Percentiles rank a stretch among this genome's conserved stretches.
Evolutionary conservation across 2,329 filamentous ascomycete genomes (phyloP).

Genomic region (Trichoderma hamatum): DNA sequence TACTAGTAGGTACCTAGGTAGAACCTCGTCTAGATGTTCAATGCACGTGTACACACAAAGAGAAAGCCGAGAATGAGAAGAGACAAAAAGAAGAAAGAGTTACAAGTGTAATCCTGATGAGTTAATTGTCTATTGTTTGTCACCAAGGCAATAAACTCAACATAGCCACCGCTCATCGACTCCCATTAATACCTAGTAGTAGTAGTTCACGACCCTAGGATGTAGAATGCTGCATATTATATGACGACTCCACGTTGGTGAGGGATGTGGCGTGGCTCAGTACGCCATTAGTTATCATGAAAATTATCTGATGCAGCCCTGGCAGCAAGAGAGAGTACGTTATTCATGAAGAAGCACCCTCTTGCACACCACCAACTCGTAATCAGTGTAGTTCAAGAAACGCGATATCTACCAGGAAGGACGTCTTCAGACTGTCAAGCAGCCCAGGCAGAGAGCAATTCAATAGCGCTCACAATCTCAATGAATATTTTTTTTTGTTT

Average conservation of each 20-base stretch:
- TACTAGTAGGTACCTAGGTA: too few relatives aligned
- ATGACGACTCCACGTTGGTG: too few relatives aligned
- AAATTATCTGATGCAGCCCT: too few relatives aligned
- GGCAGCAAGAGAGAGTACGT: too few relatives aligned
- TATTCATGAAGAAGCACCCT: too few relatives aligned
- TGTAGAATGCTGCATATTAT: too few relatives aligned
- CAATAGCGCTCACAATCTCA: constrained; percentile 13
- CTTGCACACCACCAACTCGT: too few relatives aligned
- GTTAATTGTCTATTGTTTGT: neutral
- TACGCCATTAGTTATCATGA: too few relatives aligned
- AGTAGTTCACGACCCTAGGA: neutral
- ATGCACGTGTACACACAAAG: neutral
- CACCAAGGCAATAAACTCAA: neutral
- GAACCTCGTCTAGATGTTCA: too few relatives aligned
- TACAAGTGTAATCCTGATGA: neutral
- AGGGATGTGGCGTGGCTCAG: too few relatives aligned
- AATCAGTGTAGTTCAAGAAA: neutral
- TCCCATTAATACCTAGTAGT: neutral
- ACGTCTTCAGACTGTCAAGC: neutral
- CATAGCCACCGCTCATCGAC: neutral
- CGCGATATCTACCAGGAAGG: neutral
- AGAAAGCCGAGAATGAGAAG: neutral
- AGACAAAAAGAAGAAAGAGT: neutral
- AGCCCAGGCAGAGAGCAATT: neutral
- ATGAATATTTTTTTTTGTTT: constrained; percentile 5